phyloP scores from a whole-genome alignment of 2,329 filamentous ascomycete genomes.

The Ceratocystis smalleyi region DNA sequence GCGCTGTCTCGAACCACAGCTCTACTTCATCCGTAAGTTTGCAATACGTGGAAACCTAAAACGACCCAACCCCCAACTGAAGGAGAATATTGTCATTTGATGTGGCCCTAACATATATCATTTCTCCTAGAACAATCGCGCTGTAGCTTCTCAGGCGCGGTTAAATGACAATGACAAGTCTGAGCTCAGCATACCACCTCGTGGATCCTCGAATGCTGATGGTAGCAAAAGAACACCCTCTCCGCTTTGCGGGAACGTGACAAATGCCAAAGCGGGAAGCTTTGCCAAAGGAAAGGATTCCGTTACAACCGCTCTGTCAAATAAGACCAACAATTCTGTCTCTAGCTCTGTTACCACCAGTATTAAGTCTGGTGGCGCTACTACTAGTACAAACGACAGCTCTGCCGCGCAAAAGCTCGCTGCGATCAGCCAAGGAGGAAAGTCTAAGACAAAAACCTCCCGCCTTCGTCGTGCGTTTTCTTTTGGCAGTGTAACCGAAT shows the following conservation, averaged over 20 bases:
- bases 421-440: slow-evolving; percentile 66
- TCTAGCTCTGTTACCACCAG: background rate
- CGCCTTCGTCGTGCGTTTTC: slow-evolving; percentile 83
- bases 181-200: slow-evolving; percentile 15
- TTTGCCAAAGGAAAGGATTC: slow-evolving; percentile 22
- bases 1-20: slow-evolving; percentile 42
- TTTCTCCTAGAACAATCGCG: background rate
- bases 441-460: slow-evolving; percentile 70
- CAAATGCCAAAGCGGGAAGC: slow-evolving; percentile 39
- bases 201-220: slow-evolving; percentile 28
- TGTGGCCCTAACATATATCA: background rate
- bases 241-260: slow-evolving; percentile 56
- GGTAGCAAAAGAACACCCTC: slow-evolving; percentile 56
- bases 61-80: background rate
- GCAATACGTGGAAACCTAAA: background rate
- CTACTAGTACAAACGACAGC: slow-evolving; percentile 32
- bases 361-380: background rate
- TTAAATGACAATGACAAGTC: slow-evolving; percentile 10
- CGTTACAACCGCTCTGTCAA: slow-evolving; percentile 21
- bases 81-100: background rate
- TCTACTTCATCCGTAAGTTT: slow-evolving; percentile 49
- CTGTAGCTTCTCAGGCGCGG: background rate
- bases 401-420: slow-evolving; percentile 72
- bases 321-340: slow-evolving; percentile 20
- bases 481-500: slow-evolving; percentile 86